A percentile compares a stretch with the other conserved stretches of the same genome.
Evolutionary conservation across 2,329 filamentous ascomycete genomes (phyloP).

Genomic region (Simplicillium sp.): DNA sequence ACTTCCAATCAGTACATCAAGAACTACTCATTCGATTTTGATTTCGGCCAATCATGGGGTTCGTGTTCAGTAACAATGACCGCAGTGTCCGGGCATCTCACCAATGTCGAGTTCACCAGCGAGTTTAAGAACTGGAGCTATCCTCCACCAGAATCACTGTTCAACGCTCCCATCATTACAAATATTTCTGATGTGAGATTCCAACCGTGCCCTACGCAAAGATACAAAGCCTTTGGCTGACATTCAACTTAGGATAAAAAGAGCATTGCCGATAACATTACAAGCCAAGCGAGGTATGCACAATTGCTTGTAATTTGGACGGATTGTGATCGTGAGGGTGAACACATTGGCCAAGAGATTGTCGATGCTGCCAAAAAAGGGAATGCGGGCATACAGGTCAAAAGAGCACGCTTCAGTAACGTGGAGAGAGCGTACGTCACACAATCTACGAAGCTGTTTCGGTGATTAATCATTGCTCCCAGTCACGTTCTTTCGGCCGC

Average conservation of each 20-base stretch:
- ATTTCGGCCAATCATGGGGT: slow-evolving; percentile 75
- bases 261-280: slow-evolving; percentile 76
- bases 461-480: slow-evolving; percentile 1
- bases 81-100: slow-evolving; percentile 82
- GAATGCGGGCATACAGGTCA: slow-evolving; percentile 68
- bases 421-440: slow-evolving; percentile 71
- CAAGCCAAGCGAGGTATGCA: slow-evolving; percentile 63
- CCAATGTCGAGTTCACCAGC: slow-evolving; percentile 63
- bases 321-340: slow-evolving; percentile 94
- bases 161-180: slow-evolving; percentile 67
- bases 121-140: slow-evolving; percentile 72
- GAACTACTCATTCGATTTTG: slow-evolving; percentile 87
- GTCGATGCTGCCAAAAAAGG: slow-evolving; percentile 67
- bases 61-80: slow-evolving; percentile 86
- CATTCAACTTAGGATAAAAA: slow-evolving; percentile 55
- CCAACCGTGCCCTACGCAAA: background rate
- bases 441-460: slow-evolving; percentile 6
- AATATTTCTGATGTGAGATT: slow-evolving; percentile 53
- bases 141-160: slow-evolving; percentile 70
- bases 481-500: slow-evolving; percentile 85
- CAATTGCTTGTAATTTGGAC: slow-evolving; percentile 90
- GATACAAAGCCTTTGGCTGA: slow-evolving; percentile 8
- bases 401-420: slow-evolving; percentile 88
- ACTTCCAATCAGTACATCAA: slow-evolving; percentile 74
- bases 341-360: slow-evolving; percentile 91